Conservation (phyloP, 192 early-diverging fungal genomes). For the Blastocladiella britannica region DNA sequence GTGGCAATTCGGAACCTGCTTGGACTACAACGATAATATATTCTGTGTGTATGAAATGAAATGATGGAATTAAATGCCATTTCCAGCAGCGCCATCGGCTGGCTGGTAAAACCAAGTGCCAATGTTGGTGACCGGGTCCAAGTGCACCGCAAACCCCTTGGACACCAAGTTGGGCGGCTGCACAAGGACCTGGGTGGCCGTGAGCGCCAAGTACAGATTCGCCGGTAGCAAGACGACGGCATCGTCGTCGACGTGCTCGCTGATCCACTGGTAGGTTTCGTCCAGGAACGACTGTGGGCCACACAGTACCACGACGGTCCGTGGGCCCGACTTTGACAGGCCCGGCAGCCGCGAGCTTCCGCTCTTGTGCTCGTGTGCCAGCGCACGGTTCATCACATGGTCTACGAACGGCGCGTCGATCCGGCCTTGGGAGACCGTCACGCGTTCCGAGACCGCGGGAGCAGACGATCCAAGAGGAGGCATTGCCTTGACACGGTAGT, state of each 20-base stretch:
- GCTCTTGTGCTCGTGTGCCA: not conserved
- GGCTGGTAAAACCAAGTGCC: no score
- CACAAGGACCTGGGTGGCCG: not conserved
- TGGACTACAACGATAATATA: no score
- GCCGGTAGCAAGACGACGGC: not conserved
- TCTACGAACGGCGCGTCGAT: not conserved
- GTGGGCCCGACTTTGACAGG: not conserved
- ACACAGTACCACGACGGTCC: not conserved
- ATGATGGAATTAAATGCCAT: no score
- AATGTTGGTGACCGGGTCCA: no score
- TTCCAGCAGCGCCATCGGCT: no score
- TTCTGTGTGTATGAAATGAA: no score
- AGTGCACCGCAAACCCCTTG: no score
- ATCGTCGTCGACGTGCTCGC: not conserved
- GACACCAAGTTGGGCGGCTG: no score
- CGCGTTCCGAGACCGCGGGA: not conserved
- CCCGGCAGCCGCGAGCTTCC: not conserved
- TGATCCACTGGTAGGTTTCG: not conserved
- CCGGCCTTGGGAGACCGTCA: not conserved
- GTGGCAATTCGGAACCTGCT: conserved; percentile 46
- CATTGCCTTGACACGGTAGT: not conserved
- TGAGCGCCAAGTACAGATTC: not conserved
- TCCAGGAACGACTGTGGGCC: not conserved
- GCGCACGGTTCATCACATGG: not conserved
- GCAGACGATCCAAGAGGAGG: not conserved